phyloP scores from a whole-genome alignment of 257 asterid species.

The Lycium barbarum region DNA sequence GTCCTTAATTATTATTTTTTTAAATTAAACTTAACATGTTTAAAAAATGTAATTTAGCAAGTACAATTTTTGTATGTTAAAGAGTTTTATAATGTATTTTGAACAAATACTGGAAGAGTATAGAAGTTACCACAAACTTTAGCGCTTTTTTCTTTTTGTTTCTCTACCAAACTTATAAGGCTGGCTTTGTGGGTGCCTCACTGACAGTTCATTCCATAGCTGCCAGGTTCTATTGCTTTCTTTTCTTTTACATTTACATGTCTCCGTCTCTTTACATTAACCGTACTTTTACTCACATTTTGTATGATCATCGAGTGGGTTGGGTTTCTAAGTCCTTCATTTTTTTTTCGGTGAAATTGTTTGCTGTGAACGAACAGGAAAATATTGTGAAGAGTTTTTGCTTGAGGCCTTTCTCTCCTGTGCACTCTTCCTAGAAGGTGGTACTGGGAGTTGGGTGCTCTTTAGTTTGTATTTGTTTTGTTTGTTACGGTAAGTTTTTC shows the following conservation, averaged over 20 bases:
- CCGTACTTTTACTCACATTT: not conserved
- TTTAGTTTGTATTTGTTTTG: no score
- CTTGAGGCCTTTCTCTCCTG: no score
- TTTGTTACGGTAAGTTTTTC: no score
- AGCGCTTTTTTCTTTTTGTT: fast-evolving
- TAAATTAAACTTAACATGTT: not conserved
- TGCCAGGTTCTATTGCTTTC: not conserved
- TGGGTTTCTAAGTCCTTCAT: not conserved
- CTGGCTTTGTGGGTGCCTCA: not conserved
- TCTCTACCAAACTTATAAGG: no score
- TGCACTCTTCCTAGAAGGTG: no score
- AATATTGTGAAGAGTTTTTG: not conserved
- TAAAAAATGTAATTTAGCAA: not conserved
- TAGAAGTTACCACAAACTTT: no score
- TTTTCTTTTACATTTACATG: not conserved
- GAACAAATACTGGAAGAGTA: not conserved
- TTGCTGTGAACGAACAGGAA: no score
- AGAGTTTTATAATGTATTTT: not conserved
- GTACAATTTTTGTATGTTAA: not conserved
- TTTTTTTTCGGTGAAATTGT: not conserved
- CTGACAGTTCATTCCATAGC: not conserved
- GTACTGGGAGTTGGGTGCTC: no score
- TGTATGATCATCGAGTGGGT: not conserved
- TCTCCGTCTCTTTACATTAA: not conserved
- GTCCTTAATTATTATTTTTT: no score